phyloP scores from a whole-genome alignment of 1,139 yeast genomes.

The Pichia sp. region DNA sequence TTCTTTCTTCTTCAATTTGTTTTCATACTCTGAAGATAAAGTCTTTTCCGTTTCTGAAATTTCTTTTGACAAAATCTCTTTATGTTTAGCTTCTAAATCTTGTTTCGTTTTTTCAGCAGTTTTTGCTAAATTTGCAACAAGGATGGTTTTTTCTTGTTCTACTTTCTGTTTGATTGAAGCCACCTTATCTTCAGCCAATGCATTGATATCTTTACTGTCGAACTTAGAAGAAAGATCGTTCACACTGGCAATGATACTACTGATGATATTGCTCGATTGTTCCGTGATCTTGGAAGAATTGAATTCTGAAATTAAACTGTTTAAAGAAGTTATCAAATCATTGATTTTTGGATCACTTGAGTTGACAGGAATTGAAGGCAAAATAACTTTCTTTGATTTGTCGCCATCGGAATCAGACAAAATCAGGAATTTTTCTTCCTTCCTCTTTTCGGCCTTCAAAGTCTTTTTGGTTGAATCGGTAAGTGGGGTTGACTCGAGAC shows the following conservation, averaged over 20 bases:
- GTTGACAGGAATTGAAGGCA: constrained; percentile 32
- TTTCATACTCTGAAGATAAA: constrained; percentile 71
- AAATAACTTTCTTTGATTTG: constrained; percentile 13
- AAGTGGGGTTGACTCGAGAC: constrained; percentile 32
- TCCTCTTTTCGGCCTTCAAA: constrained; percentile 3
- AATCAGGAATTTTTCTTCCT: constrained; percentile 14
- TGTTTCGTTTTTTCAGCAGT: constrained; percentile 54
- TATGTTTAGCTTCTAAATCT: constrained; percentile 61
- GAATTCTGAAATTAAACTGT: constrained; percentile 33
- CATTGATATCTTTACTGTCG: constrained; percentile 52
- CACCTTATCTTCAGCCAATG: constrained; percentile 43
- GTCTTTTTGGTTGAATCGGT: constrained; percentile 2
- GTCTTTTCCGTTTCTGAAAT: constrained; percentile 65
- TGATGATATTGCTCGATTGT: constrained; percentile 33
- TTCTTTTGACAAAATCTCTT: constrained; percentile 58
- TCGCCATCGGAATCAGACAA: constrained; percentile 17
- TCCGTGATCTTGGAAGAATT: constrained; percentile 39
- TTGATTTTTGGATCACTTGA: constrained; percentile 33
- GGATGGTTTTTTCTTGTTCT: constrained; percentile 50
- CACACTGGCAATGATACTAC: constrained; percentile 39
- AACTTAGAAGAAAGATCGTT: constrained; percentile 30
- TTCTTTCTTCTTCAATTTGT: constrained; percentile 68
- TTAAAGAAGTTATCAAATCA: constrained; percentile 33
- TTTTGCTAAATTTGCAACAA: constrained; percentile 46
- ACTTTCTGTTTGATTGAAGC: constrained; percentile 42